Percentiles rank a stretch among this genome's conserved stretches.
Conservation (phyloP, 148 eudicot species). For the Rhododendron ovatum region DNA sequence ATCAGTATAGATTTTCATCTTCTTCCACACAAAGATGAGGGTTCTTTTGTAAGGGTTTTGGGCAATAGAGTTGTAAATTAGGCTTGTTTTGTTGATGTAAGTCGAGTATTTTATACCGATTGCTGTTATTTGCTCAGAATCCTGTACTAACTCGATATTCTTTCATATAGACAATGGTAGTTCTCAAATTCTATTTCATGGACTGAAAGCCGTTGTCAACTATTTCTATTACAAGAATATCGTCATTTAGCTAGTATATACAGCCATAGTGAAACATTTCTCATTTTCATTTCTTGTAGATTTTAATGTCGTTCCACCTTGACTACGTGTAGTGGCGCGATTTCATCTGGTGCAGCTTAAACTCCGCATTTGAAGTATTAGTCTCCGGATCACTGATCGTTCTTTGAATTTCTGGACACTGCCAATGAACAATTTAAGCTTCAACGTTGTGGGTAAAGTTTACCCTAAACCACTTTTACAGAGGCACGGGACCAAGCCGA, state of each 20-base stretch:
- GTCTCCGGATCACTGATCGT: background rate
- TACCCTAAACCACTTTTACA: too few species aligned
- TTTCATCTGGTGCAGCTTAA: too few species aligned
- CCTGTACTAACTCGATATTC: background rate
- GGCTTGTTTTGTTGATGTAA: background rate
- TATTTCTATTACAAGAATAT: background rate
- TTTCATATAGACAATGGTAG: background rate
- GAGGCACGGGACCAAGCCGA: too few species aligned
- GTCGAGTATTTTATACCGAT: background rate
- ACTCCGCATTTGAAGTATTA: background rate
- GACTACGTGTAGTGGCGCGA: too few species aligned
- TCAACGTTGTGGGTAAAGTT: too few species aligned
- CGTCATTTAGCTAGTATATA: too few species aligned
- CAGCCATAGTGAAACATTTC: background rate
- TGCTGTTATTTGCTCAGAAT: background rate
- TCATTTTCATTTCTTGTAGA: background rate
- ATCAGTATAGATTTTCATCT: too few species aligned
- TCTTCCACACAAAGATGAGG: background rate
- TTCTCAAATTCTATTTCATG: background rate
- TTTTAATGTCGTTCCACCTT: background rate
- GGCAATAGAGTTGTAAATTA: background rate
- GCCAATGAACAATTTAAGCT: too few species aligned
- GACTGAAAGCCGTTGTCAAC: background rate
- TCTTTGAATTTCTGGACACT: too few species aligned
- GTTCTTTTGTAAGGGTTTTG: background rate